These are phyloP conservation scores for Fallopia convolvulus DNA, from an alignment of 148 eudicot genomes.

Conservation along the genomic window DNA sequence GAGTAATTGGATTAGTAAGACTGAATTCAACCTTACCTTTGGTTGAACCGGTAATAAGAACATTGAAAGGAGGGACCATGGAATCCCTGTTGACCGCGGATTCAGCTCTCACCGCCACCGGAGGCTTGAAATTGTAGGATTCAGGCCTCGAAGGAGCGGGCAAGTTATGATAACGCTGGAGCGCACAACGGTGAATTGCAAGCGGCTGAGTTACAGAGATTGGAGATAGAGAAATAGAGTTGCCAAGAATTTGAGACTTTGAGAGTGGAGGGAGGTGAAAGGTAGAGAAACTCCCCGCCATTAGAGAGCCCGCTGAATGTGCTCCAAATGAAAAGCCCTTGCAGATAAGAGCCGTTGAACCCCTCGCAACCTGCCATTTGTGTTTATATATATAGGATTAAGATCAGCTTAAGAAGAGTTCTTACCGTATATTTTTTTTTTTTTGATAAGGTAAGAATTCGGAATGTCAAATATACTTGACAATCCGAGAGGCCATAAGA, in stretches of 20 bases:
- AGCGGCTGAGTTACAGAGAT: neutral
- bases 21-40: slow-evolving; percentile 34
- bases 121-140: neutral
- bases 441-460: too few relatives aligned
- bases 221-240: neutral
- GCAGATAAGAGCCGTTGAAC: neutral
- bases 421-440: too few relatives aligned
- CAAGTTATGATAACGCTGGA: neutral
- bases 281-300: slow-evolving; percentile 9
- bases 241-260: neutral
- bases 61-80: slow-evolving; percentile 76
- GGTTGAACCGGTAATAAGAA: slow-evolving; percentile 78
- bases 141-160: neutral
- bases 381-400: too few relatives aligned
- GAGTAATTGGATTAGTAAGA: neutral
- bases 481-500: too few relatives aligned
- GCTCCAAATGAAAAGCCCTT: neutral
- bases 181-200: neutral
- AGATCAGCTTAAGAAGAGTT: too few relatives aligned
- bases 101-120: slow-evolving; percentile 6
- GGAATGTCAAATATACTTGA: too few relatives aligned
- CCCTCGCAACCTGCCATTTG: too few relatives aligned
- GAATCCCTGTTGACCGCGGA: slow-evolving; percentile 26
- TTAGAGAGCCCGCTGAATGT: neutral
- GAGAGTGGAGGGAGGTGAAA: neutral